These are phyloP conservation scores for Monosporascus sp. DNA, from an alignment of 2,329 filamentous ascomycete genomes.

Conservation along the genomic window DNA sequence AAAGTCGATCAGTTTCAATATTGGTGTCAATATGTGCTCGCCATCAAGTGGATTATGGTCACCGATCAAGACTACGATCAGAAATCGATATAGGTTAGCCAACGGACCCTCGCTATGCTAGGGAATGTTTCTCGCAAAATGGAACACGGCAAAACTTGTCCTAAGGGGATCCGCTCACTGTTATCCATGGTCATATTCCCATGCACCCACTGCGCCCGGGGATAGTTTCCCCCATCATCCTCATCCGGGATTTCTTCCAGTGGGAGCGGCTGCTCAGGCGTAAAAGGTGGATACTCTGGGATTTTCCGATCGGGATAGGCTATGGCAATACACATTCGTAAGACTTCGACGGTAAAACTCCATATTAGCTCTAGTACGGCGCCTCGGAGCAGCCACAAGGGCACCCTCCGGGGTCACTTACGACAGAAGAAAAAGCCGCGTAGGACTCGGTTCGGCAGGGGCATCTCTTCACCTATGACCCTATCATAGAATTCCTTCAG, in stretches of 20 bases:
- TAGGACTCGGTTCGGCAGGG: background rate
- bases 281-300: background rate
- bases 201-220: background rate
- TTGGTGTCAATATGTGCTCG: background rate
- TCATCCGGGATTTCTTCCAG: background rate
- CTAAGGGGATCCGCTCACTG: background rate
- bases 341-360: background rate
- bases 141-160: no score
- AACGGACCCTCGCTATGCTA: no score
- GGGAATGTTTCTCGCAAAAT: no score
- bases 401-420: background rate
- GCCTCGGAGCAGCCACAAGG: no score
- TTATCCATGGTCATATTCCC: background rate
- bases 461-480: background rate
- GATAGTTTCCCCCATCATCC: fast-evolving
- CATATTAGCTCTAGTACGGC: no score
- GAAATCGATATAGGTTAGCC: background rate
- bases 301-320: background rate
- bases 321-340: background rate
- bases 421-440: background rate
- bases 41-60: background rate
- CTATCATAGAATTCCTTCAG: background rate
- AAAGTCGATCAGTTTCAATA: background rate
- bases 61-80: background rate
- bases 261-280: background rate